phyloP scores from a whole-genome alignment of 2,329 filamentous ascomycete species.

The Verticillium alfalfae region DNA sequence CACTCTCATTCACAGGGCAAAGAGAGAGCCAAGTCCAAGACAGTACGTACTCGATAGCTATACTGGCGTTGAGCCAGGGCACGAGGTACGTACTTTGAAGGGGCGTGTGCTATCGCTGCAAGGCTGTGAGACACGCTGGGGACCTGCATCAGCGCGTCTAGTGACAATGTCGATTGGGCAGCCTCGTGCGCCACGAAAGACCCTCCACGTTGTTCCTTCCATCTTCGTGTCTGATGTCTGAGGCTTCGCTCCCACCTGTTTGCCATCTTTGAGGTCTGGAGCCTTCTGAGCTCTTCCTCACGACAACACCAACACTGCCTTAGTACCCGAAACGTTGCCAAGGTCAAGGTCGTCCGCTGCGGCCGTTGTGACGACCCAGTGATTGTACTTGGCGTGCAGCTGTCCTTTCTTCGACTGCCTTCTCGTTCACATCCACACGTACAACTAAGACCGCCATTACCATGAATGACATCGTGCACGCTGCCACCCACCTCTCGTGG shows the following conservation, averaged over 20 bases:
- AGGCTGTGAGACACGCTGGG: neutral
- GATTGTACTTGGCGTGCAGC: neutral
- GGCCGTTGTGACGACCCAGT: neutral
- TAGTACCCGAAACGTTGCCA: neutral
- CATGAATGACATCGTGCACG: neutral
- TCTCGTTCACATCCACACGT: neutral
- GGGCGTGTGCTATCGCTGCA: neutral
- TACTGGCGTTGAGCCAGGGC: too few species aligned
- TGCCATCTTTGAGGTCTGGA: neutral
- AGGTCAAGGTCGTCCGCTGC: neutral
- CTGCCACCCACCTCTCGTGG: neutral
- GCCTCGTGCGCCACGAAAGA: neutral
- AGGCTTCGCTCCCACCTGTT: neutral
- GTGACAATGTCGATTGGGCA: neutral
- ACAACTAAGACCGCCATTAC: neutral
- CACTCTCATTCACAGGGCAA: too few species aligned
- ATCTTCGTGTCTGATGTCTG: neutral
- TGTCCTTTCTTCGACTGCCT: neutral
- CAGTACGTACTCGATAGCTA: too few species aligned
- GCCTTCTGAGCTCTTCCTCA: neutral
- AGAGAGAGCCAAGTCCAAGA: too few species aligned
- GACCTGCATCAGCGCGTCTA: neutral
- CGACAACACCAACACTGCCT: neutral
- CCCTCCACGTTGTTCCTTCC: neutral
- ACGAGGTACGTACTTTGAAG: too few species aligned